Conservation (phyloP, 1,139 yeast genomes). For the Blastobotrys elegans region DNA sequence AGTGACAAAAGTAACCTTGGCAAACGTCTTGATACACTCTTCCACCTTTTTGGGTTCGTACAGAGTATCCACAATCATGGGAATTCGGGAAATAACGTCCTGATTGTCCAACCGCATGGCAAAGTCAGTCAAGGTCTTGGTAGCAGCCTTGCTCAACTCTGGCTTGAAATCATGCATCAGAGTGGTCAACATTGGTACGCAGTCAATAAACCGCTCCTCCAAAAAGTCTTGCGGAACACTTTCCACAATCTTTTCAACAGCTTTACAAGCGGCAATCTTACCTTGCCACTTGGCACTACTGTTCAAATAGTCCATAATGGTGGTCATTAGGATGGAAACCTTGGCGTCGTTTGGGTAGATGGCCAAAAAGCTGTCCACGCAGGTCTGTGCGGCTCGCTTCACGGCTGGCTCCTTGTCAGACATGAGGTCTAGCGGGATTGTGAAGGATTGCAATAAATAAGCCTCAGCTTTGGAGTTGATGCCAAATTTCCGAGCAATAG, state of each 20-base stretch:
- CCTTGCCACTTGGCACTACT: slow-evolving; percentile 94
- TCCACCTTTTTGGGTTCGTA: slow-evolving; percentile 88
- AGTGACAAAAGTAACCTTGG: slow-evolving; percentile 95
- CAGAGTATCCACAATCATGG: slow-evolving; percentile 79
- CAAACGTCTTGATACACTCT: slow-evolving; percentile 79
- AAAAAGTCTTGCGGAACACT: slow-evolving; percentile 82
- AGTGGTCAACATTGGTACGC: slow-evolving; percentile 83
- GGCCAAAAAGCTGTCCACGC: slow-evolving; percentile 60
- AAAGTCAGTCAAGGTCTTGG: slow-evolving; percentile 60
- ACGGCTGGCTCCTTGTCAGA: slow-evolving; percentile 88
- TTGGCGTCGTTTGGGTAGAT: slow-evolving; percentile 76
- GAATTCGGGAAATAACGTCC: slow-evolving; percentile 83
- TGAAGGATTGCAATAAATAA: slow-evolving; percentile 54
- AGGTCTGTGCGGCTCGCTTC: slow-evolving; percentile 61
- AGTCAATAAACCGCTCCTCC: slow-evolving; percentile 71
- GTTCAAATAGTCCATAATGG: slow-evolving; percentile 55
- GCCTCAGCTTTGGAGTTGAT: slow-evolving; percentile 64
- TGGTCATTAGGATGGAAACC: slow-evolving; percentile 62
- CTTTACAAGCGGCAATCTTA: slow-evolving; percentile 71
- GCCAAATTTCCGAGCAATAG: slow-evolving; percentile 60
- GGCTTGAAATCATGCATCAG: slow-evolving; percentile 95
- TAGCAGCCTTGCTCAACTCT: slow-evolving; percentile 84
- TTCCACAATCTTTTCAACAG: slow-evolving; percentile 67
- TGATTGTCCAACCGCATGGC: slow-evolving; percentile 85
- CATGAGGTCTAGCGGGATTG: slow-evolving; percentile 55